These are phyloP conservation scores for Triangularia setosa DNA, from an alignment of 2,329 filamentous ascomycete species.

Conservation along the genomic window DNA sequence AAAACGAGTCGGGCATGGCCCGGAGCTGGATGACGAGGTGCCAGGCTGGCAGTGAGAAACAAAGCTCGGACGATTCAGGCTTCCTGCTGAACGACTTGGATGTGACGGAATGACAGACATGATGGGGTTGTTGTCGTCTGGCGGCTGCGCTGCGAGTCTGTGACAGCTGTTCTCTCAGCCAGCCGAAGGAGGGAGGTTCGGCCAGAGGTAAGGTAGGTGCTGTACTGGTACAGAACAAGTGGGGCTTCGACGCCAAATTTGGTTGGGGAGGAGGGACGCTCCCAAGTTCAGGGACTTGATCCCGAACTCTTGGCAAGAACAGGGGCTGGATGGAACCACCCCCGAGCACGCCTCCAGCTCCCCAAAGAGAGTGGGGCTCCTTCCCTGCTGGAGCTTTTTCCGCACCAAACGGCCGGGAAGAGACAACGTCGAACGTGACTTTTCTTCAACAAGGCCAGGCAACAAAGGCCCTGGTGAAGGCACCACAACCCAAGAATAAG, in stretches of 20 bases:
- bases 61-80: background rate
- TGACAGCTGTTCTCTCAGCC: background rate
- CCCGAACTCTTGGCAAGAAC: constrained; percentile 3
- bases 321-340: constrained; percentile 20
- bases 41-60: background rate
- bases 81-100: background rate
- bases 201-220: too few species aligned
- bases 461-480: background rate
- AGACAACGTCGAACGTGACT: constrained; percentile 12
- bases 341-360: too few species aligned
- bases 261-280: constrained; percentile 6
- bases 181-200: background rate
- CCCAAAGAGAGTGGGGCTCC: constrained; percentile 9
- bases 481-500: background rate
- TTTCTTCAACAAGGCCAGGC: constrained; percentile 6
- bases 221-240: constrained; percentile 4
- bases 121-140: constrained; percentile 6
- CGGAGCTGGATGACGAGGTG: background rate
- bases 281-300: constrained; percentile 4
- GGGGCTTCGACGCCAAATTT: constrained; percentile 6
- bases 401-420: constrained; percentile 19
- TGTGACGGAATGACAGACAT: background rate
- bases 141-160: constrained; percentile 13
- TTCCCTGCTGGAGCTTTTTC: constrained; percentile 9
- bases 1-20: background rate